These are phyloP conservation scores for Telopea speciosissima DNA, from an alignment of 177 flowering plant genomes.

Conservation along the genomic window DNA sequence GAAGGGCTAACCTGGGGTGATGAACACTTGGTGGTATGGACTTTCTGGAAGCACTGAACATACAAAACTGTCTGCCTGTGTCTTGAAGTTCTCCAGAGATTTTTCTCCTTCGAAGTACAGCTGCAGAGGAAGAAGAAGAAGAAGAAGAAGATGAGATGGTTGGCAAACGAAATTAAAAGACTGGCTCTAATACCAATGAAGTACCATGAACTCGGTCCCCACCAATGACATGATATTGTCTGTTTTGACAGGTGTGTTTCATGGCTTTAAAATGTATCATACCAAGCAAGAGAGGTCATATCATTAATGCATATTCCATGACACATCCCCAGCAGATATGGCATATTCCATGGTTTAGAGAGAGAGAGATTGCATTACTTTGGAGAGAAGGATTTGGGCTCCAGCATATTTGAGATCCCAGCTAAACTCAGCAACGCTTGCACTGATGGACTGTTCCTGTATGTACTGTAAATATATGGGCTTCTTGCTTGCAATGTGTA, in stretches of 20 bases:
- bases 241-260: too few species aligned
- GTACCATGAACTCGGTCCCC: too few species aligned
- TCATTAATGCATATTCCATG: too few species aligned
- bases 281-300: too few species aligned
- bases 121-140: slow-evolving; percentile 27
- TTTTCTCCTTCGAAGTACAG: slow-evolving; percentile 46
- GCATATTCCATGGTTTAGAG: too few species aligned
- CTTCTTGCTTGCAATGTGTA: slow-evolving; percentile 55
- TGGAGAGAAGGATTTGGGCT: slow-evolving; percentile 63
- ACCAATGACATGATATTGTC: too few species aligned
- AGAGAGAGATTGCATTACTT: slow-evolving; percentile 28
- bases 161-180: too few species aligned
- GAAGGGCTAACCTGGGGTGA: slow-evolving; percentile 51
- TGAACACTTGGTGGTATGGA: slow-evolving; percentile 47
- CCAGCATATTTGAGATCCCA: slow-evolving; percentile 98
- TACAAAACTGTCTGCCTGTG: slow-evolving; percentile 62
- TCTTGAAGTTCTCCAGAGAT: slow-evolving; percentile 38
- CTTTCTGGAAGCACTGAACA: slow-evolving; percentile 72
- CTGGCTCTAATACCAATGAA: too few species aligned
- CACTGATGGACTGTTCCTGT: slow-evolving; percentile 55
- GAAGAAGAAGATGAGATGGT: too few species aligned
- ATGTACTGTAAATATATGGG: slow-evolving; percentile 45
- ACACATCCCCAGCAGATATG: too few species aligned
- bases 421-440: slow-evolving; percentile 63
- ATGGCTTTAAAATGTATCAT: too few species aligned